A percentile compares a stretch with the other conserved stretches of the same genome.
Evolutionary conservation across 1,284 basidiomycete species (phyloP).

Genomic region (Trametes pubescens): DNA sequence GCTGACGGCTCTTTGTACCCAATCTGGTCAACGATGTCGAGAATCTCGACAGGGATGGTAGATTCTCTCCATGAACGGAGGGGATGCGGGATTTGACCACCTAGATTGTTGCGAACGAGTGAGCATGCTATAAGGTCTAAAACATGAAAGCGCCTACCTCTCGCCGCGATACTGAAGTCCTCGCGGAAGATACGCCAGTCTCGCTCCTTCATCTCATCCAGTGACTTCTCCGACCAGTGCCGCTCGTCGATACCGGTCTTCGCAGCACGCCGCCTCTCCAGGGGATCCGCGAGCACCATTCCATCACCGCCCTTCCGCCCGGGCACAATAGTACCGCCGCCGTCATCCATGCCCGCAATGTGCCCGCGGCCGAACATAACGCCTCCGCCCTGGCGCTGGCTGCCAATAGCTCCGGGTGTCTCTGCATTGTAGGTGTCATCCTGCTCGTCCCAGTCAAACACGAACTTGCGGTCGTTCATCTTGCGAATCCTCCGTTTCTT

Average conservation of each 20-base stretch:
- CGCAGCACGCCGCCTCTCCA: constrained; percentile 84
- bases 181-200: constrained; percentile 99
- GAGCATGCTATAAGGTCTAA: neutral
- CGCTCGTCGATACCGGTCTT: constrained; percentile 88
- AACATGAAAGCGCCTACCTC: constrained; percentile 59
- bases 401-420: constrained; percentile 67
- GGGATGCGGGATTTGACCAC: constrained; percentile 93
- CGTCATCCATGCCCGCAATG: constrained; percentile 88
- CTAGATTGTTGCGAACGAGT: constrained; percentile 46
- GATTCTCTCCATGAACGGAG: constrained; percentile 94
- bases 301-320: constrained; percentile 44
- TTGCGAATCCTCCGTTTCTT: constrained; percentile 95
- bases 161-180: constrained; percentile 95
- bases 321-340: constrained; percentile 51
- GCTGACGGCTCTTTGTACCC: constrained; percentile 98
- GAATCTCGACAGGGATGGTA: constrained; percentile 78
- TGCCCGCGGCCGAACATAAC: constrained; percentile 88
- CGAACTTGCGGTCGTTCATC: constrained; percentile 94
- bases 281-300: constrained; percentile 74
- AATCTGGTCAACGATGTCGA: constrained; percentile 88
- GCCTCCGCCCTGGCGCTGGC: constrained; percentile 79
- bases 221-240: constrained; percentile 97
- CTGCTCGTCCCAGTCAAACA: constrained; percentile 98
- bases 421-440: constrained; percentile 88
- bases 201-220: constrained; percentile 95